Base-by-base conservation (phyloP, 345 rosid genomes). In the Hibiscus mutabilis region DNA sequence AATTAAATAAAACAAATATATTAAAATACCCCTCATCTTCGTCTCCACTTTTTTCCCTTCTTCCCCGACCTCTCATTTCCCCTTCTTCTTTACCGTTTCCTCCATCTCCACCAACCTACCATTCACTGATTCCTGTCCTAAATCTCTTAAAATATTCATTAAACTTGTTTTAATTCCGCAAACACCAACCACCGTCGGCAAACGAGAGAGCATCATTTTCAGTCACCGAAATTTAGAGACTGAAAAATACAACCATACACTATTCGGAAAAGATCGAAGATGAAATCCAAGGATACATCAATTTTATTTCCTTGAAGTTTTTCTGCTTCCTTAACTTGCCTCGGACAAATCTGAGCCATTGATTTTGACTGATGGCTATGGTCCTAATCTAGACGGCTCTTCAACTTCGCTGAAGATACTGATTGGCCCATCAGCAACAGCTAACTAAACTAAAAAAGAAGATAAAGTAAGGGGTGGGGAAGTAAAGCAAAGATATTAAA, bases 381-480 rank as follows among this genome's bases (percentile, higher is more conserved):
- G 71, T 15, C 40, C 35, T 69, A 67, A 51, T 80, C 80, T 10
- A 83, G 84, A 52, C 81, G 85, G 79, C 75, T 75, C 2, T 70
- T 57, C 64, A 82, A 59, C 1, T 86, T 81, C 64, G 85, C 81
- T 79, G 87, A 78, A 75, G 96, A 91, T 47, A 78, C 74, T 75
- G 89, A 82, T 78, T 90, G 96, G 79, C 97, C 93, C 96, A 90
- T 92, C 82, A 82, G 79, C 74, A 76, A 42, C 47, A 42, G 52
- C 66, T 40, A 25, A 66, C 55, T 31, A 37, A 60, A 8, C 65
- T 31, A 14, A 42, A 42, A 6, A 42, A 42, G 47, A 46, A 18
- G 16, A 53, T 42, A 19, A 46, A 16, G 1, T 29, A 22, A 31
- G 21, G 31, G 31, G 31, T 3, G 31, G 31, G 31, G 31, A 51